A percentile compares a stretch with the other conserved stretches of the same genome.
phyloP scores from a whole-genome alignment of 2,329 filamentous ascomycete species.

The Sordariomycetes sp. region DNA sequence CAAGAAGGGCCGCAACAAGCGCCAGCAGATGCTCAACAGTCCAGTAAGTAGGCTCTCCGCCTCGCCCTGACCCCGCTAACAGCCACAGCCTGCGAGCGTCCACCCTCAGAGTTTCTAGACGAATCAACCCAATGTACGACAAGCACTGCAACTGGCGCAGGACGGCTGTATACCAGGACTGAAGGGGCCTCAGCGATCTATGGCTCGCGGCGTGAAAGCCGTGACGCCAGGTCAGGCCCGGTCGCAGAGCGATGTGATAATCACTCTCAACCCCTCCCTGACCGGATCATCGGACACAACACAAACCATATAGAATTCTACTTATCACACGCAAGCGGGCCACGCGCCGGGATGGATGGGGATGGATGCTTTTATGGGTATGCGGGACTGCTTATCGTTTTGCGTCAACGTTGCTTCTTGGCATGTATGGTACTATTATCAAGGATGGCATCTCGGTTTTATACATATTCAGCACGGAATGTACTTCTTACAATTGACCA shows the following conservation, averaged over 20 bases:
- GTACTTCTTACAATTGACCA: too few species aligned
- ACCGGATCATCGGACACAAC: too few species aligned
- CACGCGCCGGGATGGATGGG: neutral
- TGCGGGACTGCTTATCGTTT: neutral
- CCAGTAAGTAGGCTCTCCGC: conserved; percentile 57
- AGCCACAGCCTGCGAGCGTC: conserved; percentile 39
- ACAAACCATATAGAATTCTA: conserved; percentile 1
- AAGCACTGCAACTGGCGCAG: neutral
- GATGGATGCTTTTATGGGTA: neutral
- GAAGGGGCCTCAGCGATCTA: too few species aligned
- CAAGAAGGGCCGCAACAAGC: conserved; percentile 93
- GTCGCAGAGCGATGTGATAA: too few species aligned
- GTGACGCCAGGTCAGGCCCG: neutral
- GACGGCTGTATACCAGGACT: too few species aligned
- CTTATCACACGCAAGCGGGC: conserved; percentile 1
- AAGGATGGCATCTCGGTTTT: too few species aligned
- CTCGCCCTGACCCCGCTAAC: conserved; percentile 6
- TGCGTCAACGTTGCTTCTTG: too few species aligned
- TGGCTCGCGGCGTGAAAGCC: conserved; percentile 1
- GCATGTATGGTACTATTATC: too few species aligned
- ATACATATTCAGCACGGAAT: too few species aligned
- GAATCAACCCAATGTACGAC: neutral
- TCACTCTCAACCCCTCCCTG: too few species aligned
- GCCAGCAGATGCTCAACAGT: conserved; percentile 92
- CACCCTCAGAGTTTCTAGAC: conserved; percentile 40